Evolutionary conservation across 305 asterid genomes (phyloP).

Genomic region (Fraxinus velutina): DNA sequence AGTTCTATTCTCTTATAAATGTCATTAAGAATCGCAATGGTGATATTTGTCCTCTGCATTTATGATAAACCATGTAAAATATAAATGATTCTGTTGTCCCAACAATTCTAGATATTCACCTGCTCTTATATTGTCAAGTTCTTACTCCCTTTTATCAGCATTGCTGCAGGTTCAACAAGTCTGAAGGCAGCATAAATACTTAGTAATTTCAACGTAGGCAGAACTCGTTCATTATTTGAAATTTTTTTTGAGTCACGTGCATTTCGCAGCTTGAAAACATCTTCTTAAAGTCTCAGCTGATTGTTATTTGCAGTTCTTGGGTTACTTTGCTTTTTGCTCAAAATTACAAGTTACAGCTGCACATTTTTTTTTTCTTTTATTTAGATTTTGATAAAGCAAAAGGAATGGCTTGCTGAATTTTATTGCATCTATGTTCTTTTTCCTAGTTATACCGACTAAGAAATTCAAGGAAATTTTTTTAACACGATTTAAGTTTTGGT

Average conservation of each 20-base stretch:
- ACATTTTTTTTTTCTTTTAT: neutral
- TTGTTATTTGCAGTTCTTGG: neutral
- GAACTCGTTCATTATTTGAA: neutral
- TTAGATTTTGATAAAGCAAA: neutral
- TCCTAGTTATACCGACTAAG: conserved; percentile 2
- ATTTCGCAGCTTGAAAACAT: neutral
- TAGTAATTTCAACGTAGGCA: conserved; percentile 14
- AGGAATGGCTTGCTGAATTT: neutral
- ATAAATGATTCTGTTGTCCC: conserved; percentile 10
- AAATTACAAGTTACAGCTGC: neutral
- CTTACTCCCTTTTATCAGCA: neutral
- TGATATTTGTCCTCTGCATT: conserved; percentile 2
- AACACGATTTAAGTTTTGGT: conserved; percentile 1
- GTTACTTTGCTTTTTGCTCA: neutral
- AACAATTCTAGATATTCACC: neutral
- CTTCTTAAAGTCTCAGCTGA: neutral
- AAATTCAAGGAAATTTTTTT: neutral
- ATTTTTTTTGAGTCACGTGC: neutral
- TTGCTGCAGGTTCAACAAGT: conserved; percentile 7
- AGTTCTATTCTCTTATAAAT: neutral
- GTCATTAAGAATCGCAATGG: neutral
- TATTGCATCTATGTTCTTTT: conserved; percentile 5
- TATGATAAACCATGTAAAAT: conserved; percentile 7
- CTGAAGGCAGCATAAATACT: conserved; percentile 6
- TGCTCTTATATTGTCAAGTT: conserved; percentile 9